A percentile compares a stretch with the other conserved stretches of the same genome.
Conservation (phyloP, 176 grass and related monocot species). For the sorghum (Sorghum bicolor) region DNA sequence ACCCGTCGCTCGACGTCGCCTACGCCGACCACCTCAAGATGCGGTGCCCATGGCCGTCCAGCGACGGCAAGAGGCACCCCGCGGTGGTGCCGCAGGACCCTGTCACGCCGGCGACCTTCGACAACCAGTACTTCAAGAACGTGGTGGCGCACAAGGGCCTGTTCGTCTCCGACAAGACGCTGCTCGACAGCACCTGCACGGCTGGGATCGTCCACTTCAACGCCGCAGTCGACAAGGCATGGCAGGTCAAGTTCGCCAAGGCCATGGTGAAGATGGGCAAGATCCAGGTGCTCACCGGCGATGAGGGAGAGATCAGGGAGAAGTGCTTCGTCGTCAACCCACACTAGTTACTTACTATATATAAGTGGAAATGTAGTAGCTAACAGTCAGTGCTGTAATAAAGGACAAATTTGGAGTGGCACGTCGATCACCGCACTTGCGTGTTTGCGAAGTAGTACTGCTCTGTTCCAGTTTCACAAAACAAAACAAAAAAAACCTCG, state of each 20-base stretch:
- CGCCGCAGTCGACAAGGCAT: neutral
- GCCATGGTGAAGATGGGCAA: constrained; percentile 37
- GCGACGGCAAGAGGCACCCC: neutral
- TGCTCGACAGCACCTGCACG: neutral
- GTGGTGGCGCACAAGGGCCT: constrained; percentile 20
- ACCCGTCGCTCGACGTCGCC: constrained; percentile 15
- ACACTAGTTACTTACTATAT: neutral
- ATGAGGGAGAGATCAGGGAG: constrained; percentile 38
- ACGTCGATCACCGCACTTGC: no score
- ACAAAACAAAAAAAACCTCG: no score
- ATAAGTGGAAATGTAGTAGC: no score
- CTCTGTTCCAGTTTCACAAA: no score
- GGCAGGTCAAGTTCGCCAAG: constrained; percentile 23
- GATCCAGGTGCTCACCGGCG: constrained; percentile 26
- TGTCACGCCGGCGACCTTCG: constrained; percentile 10
- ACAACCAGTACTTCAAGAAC: constrained; percentile 59
- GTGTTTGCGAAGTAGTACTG: no score
- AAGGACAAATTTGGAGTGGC: no score
- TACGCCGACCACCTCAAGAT: constrained; percentile 9
- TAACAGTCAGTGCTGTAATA: no score
- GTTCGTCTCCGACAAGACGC: constrained; percentile 44
- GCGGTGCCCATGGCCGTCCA: constrained; percentile 24
- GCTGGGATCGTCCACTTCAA: neutral
- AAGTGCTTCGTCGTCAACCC: constrained; percentile 32
- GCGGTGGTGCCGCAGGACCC: constrained; percentile 21